Evolutionary conservation across 192 early-diverging fungal species (phyloP), one percentile per base, ranked within the genome.

Genomic region (Backusella macrospora): DNA sequence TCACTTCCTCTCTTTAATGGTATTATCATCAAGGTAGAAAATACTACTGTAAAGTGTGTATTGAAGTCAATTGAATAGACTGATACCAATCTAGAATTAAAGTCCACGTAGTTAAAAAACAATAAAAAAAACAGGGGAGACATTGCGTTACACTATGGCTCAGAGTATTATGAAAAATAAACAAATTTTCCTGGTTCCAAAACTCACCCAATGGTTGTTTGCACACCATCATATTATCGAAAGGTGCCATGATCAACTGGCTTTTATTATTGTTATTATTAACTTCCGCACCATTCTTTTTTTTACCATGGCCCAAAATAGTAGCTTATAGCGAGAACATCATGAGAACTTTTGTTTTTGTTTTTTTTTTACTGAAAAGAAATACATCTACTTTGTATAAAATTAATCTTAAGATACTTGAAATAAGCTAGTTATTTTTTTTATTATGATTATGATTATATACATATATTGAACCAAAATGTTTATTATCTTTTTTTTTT

Each of bases 121-220:
- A 13, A 59, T 5, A 59, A 26, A 4, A 12, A 59, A 55, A 55
- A 55, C 18, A 21, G 26, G 26, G 52, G 52, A 59, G 52, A 6
- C 52, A 59, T 26, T 26, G 10, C 21, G 52, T 59, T 59, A 59
- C 52, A 59, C 52, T 59, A 59, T 46, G 21, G 52, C 21, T 59
- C 52, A 23, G 10, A 55, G 23, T 21, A 26, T 23, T 49, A 23
- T 59, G 9, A 59, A 59, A 59, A 59, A 59, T 59, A 59, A 59
- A 59, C 52, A 59, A 59, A 26, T 13, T 12, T 23, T 26, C 52
- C 52, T 59, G 52, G 52, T 59, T 59, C 52, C 52, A 59, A 59
- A 59, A 59, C 52, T 59, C 52, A 59, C 12, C 52, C 52, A 59
- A 59, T 59, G 26, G 18, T 4, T 59, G 52, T 12, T 23, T 59